These are phyloP conservation scores for Alternaria atra DNA, from an alignment of 2,329 filamentous ascomycete genomes.

Conservation along the genomic window DNA sequence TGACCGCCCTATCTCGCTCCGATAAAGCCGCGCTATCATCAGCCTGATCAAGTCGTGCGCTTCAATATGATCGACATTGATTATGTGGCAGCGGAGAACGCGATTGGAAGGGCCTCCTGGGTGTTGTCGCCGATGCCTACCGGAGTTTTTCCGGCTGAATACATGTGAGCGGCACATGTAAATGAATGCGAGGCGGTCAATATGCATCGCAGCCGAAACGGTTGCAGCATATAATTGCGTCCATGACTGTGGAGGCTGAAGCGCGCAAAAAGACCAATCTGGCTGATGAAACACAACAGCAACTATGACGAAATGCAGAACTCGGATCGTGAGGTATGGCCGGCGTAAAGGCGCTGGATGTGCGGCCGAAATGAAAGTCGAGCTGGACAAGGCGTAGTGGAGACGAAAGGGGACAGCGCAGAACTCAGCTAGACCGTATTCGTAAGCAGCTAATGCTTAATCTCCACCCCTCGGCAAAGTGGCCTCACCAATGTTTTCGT, in stretches of 20 bases:
- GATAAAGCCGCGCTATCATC: constrained; percentile 18
- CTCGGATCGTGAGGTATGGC: constrained; percentile 12
- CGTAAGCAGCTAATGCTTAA: constrained; percentile 22
- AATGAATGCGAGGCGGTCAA: constrained; percentile 20
- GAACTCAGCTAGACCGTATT: constrained; percentile 18
- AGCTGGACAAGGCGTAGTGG: constrained; percentile 15
- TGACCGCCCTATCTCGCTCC: constrained; percentile 27
- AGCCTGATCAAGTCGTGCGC: constrained; percentile 23
- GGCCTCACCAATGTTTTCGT: constrained; percentile 22
- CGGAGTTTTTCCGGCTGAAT: constrained; percentile 22
- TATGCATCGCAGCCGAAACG: constrained; percentile 1
- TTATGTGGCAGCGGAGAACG: constrained; percentile 11
- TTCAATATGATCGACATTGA: constrained; percentile 19
- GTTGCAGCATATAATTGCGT: background rate
- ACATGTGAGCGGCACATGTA: constrained; percentile 19
- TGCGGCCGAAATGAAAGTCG: constrained; percentile 37
- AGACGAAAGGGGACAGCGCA: constrained; percentile 15
- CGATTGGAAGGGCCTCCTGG: constrained; percentile 16
- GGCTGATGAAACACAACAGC: background rate
- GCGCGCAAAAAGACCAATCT: constrained; percentile 1
- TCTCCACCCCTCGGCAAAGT: constrained; percentile 26
- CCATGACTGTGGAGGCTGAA: constrained; percentile 7
- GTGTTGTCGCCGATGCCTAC: constrained; percentile 13
- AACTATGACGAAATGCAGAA: constrained; percentile 17
- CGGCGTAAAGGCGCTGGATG: constrained; percentile 13